Evolutionary conservation across 257 asterid genomes (phyloP), one percentile per base, ranked within the genome.

Genomic region (Vinca minor): DNA sequence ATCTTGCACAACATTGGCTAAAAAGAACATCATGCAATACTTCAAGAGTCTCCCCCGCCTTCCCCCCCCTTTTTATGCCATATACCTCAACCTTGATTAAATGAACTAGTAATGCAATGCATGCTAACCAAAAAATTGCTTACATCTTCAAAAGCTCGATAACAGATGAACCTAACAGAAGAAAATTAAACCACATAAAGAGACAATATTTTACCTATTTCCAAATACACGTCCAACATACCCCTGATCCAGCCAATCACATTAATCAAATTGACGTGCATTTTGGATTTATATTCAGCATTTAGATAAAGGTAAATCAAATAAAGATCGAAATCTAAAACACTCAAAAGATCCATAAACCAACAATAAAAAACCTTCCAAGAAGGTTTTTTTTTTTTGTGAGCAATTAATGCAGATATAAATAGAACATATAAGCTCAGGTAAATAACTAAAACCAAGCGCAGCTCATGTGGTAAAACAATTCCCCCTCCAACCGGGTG

Each of bases 151-250:
- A 41, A 46, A 32, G 59, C 26, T 10, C 20, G 12, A 59, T 18
- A 64, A 47, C 3, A 20, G 20, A 25, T n/a, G 31, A 64, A 32
- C 23, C 39, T 5, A 62, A 18, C 39, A 55, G 39, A 26, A 46
- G 47, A 13, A 70, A 18, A 17, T 39, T 23, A 38, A n/a, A n/a
- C 41, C 47, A n/a, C 5, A 23, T 4, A 62, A 61, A 47, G 67
- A 35, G 4, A 54, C 23, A 62, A 4, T 4, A 41, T 20, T n/a
- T 69, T 74, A 93, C 97, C 98, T 87, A 74, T 93, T 89, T 50
- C 97, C 81, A 68, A 93, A 87, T n/a, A 93, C 97, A 50, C 96
- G 89, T 32, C 89, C 95, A 50, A 93, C 91, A 42, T 85, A 96
- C 25, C 89, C 98, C 98, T 87, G 95, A n/a, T n/a, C n/a, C 82